A percentile compares a stretch with the other conserved stretches of the same genome.
Evolutionary conservation across 768 basidiomycete species (phyloP).

Genomic region (Rhodocollybia butyracea): DNA sequence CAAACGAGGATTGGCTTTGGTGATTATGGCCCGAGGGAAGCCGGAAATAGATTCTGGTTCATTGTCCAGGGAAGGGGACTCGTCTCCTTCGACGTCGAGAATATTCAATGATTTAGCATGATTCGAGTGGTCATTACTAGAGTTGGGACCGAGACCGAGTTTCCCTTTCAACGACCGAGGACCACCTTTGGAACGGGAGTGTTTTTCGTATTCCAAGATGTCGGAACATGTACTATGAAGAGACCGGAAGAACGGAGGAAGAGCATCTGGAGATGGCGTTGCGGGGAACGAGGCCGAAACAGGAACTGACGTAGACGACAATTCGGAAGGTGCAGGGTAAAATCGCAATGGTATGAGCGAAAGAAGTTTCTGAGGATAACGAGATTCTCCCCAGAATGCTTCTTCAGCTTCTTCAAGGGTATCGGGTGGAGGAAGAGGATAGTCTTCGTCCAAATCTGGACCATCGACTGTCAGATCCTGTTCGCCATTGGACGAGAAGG

Average conservation of each 20-base stretch:
- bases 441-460: slow-evolving; percentile 6
- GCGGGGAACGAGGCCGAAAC: neutral
- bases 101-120: neutral
- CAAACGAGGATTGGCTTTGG: slow-evolving; percentile 52
- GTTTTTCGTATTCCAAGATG: slow-evolving; percentile 48
- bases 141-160: neutral
- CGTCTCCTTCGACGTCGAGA: neutral
- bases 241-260: slow-evolving; percentile 40
- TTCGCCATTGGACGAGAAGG: neutral
- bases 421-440: neutral
- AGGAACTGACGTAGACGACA: slow-evolving; percentile 8
- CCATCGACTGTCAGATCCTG: slow-evolving; percentile 1
- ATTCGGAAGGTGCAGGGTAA: slow-evolving; percentile 30
- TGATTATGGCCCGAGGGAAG: slow-evolving; percentile 51
- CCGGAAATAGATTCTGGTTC: neutral
- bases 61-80: too few relatives aligned
- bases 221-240: slow-evolving; percentile 51
- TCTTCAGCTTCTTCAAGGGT: slow-evolving; percentile 31
- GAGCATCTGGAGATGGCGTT: neutral
- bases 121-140: neutral
- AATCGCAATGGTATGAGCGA: slow-evolving; percentile 58
- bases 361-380: slow-evolving; percentile 51
- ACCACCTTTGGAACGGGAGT: neutral
- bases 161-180: slow-evolving; percentile 1
- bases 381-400: slow-evolving; percentile 62